Percentiles rank a stretch among this genome's conserved stretches.
These are phyloP conservation scores for Diospyros lotus DNA, from an alignment of 148 eudicot genomes.

Conservation along the genomic window DNA sequence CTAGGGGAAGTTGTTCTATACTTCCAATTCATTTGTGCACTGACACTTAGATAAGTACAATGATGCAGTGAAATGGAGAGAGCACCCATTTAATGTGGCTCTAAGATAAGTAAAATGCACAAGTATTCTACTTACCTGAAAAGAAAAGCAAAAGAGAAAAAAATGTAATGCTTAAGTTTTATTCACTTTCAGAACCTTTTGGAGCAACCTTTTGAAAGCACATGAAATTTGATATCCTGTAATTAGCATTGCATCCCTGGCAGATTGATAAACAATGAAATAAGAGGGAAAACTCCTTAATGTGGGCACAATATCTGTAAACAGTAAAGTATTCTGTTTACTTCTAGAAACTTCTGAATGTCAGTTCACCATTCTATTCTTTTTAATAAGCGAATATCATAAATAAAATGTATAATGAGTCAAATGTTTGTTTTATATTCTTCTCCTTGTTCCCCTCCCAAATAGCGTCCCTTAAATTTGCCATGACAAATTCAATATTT, in stretches of 20 bases:
- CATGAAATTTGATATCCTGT: neutral
- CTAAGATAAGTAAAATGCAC: neutral
- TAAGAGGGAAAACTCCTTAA: neutral
- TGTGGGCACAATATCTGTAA: neutral
- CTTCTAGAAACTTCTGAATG: neutral
- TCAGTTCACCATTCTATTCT: too few species aligned
- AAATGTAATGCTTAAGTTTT: too few species aligned
- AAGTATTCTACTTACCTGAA: too few species aligned
- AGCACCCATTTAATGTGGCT: neutral
- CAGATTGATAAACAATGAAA: neutral
- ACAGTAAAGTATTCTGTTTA: neutral
- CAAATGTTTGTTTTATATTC: too few species aligned
- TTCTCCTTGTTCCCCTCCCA: neutral
- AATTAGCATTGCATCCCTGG: neutral
- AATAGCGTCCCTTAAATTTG: neutral
- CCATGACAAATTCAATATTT: neutral
- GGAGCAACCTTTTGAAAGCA: neutral
- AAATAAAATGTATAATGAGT: too few species aligned
- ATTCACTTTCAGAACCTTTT: too few species aligned
- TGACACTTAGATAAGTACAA: neutral
- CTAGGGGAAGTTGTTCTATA: too few species aligned
- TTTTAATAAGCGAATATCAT: too few species aligned
- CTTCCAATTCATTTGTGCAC: constrained; percentile 4
- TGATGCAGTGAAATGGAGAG: neutral
- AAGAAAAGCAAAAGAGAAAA: too few species aligned